Evolutionary conservation across 169 alveolate genomes (phyloP).

Genomic region (Miamiensis avidus): DNA sequence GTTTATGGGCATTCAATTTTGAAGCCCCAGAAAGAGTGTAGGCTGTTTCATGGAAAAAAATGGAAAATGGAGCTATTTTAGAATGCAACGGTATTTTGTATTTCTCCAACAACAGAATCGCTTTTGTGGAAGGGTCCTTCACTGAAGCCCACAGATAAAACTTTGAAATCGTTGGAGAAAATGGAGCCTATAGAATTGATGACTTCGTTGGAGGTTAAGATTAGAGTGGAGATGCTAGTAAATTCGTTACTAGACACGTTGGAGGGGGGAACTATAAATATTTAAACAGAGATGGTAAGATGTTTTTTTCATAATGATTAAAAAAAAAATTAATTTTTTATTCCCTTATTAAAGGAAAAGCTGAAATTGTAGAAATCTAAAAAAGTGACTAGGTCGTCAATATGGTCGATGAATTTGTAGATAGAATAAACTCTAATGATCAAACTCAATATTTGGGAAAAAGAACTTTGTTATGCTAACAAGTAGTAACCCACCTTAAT

Average conservation of each 20-base stretch:
- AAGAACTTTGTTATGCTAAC: neutral
- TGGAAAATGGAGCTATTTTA: constrained; percentile 30
- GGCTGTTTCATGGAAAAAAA: neutral
- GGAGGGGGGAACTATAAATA: neutral
- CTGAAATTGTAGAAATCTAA: neutral
- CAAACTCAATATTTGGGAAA: neutral
- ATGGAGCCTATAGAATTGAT: neutral
- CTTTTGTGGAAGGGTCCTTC: neutral
- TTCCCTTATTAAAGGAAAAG: neutral
- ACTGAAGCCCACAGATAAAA: neutral
- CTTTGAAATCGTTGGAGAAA: neutral
- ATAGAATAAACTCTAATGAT: neutral
- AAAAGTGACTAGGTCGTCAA: neutral
- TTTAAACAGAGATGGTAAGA: neutral
- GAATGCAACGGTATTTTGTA: constrained; percentile 20
- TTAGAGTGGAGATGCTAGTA: neutral
- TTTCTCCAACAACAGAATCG: constrained; percentile 31
- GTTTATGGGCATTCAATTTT: constrained; percentile 25
- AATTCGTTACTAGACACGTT: neutral
- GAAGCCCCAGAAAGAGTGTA: constrained; percentile 27
- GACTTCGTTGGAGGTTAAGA: neutral
- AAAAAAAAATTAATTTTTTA: no score
- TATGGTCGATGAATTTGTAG: neutral
- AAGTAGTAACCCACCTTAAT: neutral
- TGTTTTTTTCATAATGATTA: no score